Evolutionary conservation across 495 filamentous ascomycete species (phyloP), one percentile per base, ranked within the genome.

Genomic region (Ascobolus immersus): DNA sequence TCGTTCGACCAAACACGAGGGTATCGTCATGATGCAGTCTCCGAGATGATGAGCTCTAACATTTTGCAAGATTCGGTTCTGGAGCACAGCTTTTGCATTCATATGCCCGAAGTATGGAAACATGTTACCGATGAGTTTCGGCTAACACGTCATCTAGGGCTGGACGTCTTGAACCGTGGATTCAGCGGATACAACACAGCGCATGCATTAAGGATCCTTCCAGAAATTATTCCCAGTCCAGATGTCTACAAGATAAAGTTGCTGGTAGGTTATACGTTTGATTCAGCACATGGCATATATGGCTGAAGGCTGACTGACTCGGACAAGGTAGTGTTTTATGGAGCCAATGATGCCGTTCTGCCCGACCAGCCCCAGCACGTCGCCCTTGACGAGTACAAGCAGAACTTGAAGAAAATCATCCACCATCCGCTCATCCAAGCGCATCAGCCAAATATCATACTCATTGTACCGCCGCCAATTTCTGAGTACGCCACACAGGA

Each of bases 321-420:
- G 12, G 19, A 19, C 17, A 34, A 84, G 76, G 60, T 71, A 15
- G 56, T 92, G 40, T 79, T 86, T 44, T 68, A 90, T 38, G 81
- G 81, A 12, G 76, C 81, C 44, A 92, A 92, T 47, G 81, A 92
- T 49, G 71, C 81, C 5, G 62, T 60, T 35, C 43, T 82, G n/a
- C 57, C 58, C 13, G 52, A 58, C 25, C 55, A 59, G 10, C 53
- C 52, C 4, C 81, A 90, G 48, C 64, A 77, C 45, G 63, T 92
- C n/a, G 66, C 77, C 2, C 52, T 84, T 13, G 61, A 68, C 3
- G 54, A 64, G 35, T 92, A 71, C 55, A 67, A 66, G 44, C 55
- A 59, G 37, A 90, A 89, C 44, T 51, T 92, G 32, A 59, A 51
- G 32, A 52, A 54, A 31, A 73, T 91, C 44, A 52, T 79, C 36